Conservation (phyloP, 2,329 filamentous ascomycete genomes). For the Cordyceps tenuipes region DNA sequence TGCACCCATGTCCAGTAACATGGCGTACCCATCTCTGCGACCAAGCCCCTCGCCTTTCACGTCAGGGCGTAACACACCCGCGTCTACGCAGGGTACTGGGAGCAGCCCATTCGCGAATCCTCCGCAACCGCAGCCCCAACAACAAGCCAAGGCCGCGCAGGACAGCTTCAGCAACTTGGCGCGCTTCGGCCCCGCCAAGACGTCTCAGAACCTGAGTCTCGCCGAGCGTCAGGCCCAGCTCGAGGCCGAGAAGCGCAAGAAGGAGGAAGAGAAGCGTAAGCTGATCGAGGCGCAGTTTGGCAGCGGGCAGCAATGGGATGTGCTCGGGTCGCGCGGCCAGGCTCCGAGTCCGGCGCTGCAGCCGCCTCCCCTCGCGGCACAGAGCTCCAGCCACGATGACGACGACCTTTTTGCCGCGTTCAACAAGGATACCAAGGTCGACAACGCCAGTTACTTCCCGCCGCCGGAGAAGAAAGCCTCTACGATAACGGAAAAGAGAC, state of each 20-base stretch:
- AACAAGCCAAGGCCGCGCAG: constrained; percentile 24
- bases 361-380: constrained; percentile 13
- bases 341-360: constrained; percentile 27
- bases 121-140: constrained; percentile 20
- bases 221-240: constrained; percentile 67
- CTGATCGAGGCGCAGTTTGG: constrained; percentile 73
- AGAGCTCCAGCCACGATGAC: constrained; percentile 38
- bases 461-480: constrained; percentile 38
- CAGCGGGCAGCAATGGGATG: constrained; percentile 68
- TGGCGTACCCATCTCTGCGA: constrained; percentile 40
- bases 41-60: constrained; percentile 47
- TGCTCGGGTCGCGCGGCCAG: constrained; percentile 48
- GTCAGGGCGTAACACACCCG: constrained; percentile 49
- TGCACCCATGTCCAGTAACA: constrained; percentile 32
- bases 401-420: constrained; percentile 62
- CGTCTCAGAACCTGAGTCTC: constrained; percentile 63
- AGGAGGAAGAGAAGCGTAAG: constrained; percentile 65
- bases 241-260: constrained; percentile 56
- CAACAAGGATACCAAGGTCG: constrained; percentile 56
- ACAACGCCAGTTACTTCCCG: constrained; percentile 57
- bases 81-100: constrained; percentile 39
- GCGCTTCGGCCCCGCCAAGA: constrained; percentile 47
- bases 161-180: constrained; percentile 77
- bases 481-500: constrained; percentile 33
- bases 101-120: constrained; percentile 35